phyloP scores from a whole-genome alignment of 192 early-diverging fungal genomes.

The Backusella macrospora region DNA sequence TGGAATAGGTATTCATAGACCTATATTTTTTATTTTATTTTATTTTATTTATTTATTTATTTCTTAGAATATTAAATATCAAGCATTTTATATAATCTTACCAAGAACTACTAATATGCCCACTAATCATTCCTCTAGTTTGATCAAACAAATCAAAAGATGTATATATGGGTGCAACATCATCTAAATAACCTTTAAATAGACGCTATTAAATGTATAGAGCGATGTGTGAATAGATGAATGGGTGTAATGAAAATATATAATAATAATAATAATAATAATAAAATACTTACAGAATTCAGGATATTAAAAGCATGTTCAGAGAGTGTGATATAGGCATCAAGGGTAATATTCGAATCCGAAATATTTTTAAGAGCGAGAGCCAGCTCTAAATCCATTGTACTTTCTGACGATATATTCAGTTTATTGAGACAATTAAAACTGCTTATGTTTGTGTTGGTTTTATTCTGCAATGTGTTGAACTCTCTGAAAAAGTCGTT shows the following conservation, averaged over 20 bases:
- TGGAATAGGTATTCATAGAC: slow-evolving; percentile 8
- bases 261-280: no score
- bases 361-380: neutral
- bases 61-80: no score
- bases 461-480: neutral
- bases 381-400: neutral
- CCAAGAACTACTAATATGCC: neutral
- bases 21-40: no score
- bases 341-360: neutral
- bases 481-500: neutral
- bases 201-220: slow-evolving; percentile 9
- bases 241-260: no score
- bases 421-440: neutral
- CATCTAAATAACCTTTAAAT: slow-evolving; percentile 23
- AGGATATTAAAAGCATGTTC: slow-evolving; percentile 26
- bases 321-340: slow-evolving; percentile 22
- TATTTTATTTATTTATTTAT: neutral
- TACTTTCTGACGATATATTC: slow-evolving; percentile 9
- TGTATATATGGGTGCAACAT: slow-evolving; percentile 19
- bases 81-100: neutral
- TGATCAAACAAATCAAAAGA: slow-evolving; percentile 26
- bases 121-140: neutral
- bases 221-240: neutral
- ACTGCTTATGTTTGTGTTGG: neutral
- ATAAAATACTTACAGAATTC: slow-evolving; percentile 22